phyloP scores from a whole-genome alignment of 2,329 filamentous ascomycete species.

The Macrophomina phaseolina region DNA sequence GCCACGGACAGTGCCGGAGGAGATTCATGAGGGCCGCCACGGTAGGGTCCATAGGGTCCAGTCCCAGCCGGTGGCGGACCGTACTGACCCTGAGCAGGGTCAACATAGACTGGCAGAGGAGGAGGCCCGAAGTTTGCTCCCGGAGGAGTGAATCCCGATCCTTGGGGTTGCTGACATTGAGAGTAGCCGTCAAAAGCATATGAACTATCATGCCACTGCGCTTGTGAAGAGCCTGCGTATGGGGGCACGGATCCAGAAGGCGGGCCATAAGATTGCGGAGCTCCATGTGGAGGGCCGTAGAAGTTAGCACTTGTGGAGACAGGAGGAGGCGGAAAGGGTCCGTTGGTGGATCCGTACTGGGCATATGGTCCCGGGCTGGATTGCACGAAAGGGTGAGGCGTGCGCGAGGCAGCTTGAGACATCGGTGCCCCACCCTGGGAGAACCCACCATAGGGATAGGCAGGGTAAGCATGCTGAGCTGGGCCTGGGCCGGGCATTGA shows the following conservation, averaged over 20 bases:
- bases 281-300: constrained; percentile 11
- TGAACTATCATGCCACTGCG: constrained; percentile 17
- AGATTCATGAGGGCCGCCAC: constrained; percentile 14
- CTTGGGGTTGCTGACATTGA: constrained; percentile 5
- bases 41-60: constrained; percentile 14
- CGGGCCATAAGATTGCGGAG: constrained; percentile 3
- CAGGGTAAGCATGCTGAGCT: constrained; percentile 34
- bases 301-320: constrained; percentile 31
- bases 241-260: constrained; percentile 13
- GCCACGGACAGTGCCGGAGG: constrained; percentile 1
- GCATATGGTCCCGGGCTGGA: constrained; percentile 44
- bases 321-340: constrained; percentile 46
- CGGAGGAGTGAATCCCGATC: constrained; percentile 7
- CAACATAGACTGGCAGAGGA: constrained; percentile 29
- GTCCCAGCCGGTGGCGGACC: constrained; percentile 28
- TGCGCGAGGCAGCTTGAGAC: constrained; percentile 42
- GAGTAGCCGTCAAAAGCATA: constrained; percentile 15
- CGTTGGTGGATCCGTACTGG: constrained; percentile 40
- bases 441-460: constrained; percentile 42
- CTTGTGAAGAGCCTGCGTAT: constrained; percentile 17
- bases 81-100: constrained; percentile 26
- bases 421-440: constrained; percentile 45
- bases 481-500: constrained; percentile 31
- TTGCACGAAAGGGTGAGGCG: constrained; percentile 35
- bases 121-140: constrained; percentile 11